Conservation (phyloP, 2,329 filamentous ascomycete genomes). For the Pseudogymnoascus sp. region DNA sequence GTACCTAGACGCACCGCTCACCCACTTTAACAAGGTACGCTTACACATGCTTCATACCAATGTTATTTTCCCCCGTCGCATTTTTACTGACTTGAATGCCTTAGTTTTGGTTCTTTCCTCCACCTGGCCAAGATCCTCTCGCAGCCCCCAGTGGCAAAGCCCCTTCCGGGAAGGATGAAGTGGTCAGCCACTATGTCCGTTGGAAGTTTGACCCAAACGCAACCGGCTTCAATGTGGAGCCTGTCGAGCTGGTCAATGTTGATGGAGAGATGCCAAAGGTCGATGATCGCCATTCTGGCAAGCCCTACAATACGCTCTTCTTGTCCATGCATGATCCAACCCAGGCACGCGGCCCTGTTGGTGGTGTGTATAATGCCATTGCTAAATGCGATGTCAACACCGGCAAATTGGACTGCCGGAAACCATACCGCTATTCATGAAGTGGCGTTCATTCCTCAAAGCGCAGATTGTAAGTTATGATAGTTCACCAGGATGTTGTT, state of each 20-base stretch:
- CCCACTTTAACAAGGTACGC: too few relatives aligned
- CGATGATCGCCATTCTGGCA: constrained; percentile 19
- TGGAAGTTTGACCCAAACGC: constrained; percentile 27
- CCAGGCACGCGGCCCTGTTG: constrained; percentile 17
- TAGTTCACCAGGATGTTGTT: background rate
- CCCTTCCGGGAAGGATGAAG: constrained; percentile 23
- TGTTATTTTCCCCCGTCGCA: constrained; percentile 17
- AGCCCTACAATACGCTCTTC: constrained; percentile 22
- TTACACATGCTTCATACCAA: too few relatives aligned
- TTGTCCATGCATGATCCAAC: constrained; percentile 19
- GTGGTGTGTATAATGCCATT: constrained; percentile 20
- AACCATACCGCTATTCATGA: constrained; percentile 12
- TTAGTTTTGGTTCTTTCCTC: constrained; percentile 20
- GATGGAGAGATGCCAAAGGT: constrained; percentile 22
- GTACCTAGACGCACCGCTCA: too few relatives aligned
- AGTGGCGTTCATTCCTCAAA: constrained; percentile 20
- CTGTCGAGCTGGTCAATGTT: constrained; percentile 15
- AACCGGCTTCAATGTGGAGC: constrained; percentile 16
- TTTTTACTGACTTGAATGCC: constrained; percentile 19
- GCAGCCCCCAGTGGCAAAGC: constrained; percentile 5
- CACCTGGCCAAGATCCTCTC: constrained; percentile 16
- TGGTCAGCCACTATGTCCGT: constrained; percentile 23
- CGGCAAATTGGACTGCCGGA: constrained; percentile 18
- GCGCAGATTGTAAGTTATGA: constrained; percentile 27
- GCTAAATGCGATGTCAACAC: constrained; percentile 17